phyloP scores from a whole-genome alignment of 345 rosid species.

The Capsella bursapastoris region DNA sequence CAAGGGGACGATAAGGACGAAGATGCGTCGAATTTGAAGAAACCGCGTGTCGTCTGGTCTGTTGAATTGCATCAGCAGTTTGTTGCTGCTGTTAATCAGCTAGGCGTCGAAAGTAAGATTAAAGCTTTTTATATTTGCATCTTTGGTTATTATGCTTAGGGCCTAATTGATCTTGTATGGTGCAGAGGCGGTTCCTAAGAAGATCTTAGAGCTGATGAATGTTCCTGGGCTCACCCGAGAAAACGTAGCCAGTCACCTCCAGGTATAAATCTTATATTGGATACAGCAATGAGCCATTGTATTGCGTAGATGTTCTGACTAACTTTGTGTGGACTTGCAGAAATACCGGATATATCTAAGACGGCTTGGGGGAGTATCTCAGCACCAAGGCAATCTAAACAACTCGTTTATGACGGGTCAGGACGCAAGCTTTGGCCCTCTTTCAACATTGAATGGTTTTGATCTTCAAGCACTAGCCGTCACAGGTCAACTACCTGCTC shows the following conservation, averaged over 20 bases:
- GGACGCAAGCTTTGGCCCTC: conserved; percentile 66
- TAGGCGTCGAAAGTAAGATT: conserved; percentile 85
- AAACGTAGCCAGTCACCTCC: conserved; percentile 91
- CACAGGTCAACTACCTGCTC: conserved; percentile 82
- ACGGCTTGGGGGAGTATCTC: conserved; percentile 91
- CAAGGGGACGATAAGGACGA: conserved; percentile 72
- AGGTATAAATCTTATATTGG: conserved; percentile 54
- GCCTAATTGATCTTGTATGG: not conserved
- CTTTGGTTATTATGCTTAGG: not conserved
- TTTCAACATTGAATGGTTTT: conserved; percentile 68
- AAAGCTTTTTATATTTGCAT: conserved; percentile 1
- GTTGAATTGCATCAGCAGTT: conserved; percentile 92
- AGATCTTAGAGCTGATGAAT: conserved; percentile 89
- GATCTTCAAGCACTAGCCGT: conserved; percentile 88
- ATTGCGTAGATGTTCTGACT: conserved; percentile 8
- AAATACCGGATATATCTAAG: conserved; percentile 94
- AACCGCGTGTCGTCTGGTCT: conserved; percentile 91
- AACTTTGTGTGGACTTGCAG: conserved; percentile 48
- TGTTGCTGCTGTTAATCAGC: conserved; percentile 83
- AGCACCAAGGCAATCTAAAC: conserved; percentile 60
- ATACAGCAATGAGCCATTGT: not conserved
- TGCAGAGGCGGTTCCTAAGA: conserved; percentile 92
- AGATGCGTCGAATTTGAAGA: conserved; percentile 80
- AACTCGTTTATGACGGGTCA: conserved; percentile 72
- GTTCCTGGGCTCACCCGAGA: conserved; percentile 95